phyloP scores from a whole-genome alignment of 257 asterid genomes.

The Solanum pinnatisectum region DNA sequence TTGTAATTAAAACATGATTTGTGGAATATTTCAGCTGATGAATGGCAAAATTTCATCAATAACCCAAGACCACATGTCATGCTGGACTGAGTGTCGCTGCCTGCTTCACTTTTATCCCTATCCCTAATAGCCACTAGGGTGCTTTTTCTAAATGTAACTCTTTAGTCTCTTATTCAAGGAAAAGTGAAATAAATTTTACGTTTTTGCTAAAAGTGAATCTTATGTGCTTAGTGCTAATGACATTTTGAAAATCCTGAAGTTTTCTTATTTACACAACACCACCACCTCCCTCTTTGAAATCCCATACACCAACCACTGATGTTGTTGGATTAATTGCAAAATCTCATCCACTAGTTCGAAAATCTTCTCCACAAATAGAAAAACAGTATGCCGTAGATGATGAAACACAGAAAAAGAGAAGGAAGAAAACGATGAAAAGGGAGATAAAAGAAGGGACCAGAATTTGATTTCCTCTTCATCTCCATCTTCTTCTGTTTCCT shows the following conservation, averaged over 20 bases:
- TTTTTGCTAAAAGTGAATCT: not conserved
- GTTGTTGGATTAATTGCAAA: not conserved
- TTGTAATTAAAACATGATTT: slow-evolving; percentile 9
- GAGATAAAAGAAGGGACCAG: not conserved
- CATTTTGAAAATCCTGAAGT: not conserved
- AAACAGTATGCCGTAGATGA: not conserved
- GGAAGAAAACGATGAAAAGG: not conserved
- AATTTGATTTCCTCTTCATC: not conserved
- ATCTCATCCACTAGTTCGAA: not conserved
- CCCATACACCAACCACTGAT: not conserved
- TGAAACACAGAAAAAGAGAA: not conserved
- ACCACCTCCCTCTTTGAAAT: not conserved
- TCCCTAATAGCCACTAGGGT: not conserved
- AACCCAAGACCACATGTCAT: not conserved
- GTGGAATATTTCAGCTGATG: not conserved
- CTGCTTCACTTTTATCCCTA: not conserved
- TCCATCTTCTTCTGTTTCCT: not conserved
- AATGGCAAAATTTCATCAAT: not conserved
- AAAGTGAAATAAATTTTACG: not conserved
- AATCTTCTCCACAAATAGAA: not conserved
- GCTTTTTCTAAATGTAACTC: not conserved
- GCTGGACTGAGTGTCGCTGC: not conserved
- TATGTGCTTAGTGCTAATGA: not conserved
- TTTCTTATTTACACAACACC: not conserved
- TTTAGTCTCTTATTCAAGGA: not conserved